Base-by-base conservation (phyloP, 2,329 filamentous ascomycete genomes). In the Fusarium sp. region DNA sequence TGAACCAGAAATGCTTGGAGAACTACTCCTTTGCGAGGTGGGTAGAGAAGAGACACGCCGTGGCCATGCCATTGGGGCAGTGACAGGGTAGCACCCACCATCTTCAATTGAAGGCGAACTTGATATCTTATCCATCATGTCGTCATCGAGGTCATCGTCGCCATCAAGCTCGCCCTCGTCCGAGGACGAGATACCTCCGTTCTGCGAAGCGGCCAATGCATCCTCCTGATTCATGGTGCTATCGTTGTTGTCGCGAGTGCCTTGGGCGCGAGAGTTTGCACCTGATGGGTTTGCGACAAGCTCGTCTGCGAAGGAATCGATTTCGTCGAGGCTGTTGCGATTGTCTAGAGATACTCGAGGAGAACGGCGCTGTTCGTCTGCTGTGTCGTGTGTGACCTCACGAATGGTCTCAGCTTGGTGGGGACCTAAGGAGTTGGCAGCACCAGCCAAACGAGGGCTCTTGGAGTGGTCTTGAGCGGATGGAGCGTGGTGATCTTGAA, bases 101-200 rank as follows among this genome's bases (percentile, higher is more conserved):
- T 98, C 95, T 85, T 97, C 94, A 80, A 99, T 99, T 74, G 95
- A 98, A 77, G 96, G 96, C 75, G 95, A 98, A 80, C 94, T 98
- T 75, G 95, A 98, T 71, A 99, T 97, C 81, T 96, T 96, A 83
- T 98, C 96, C 92, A 97, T 93, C 89, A 97, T 90, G 79, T 98
- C 95, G 80, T 97, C 85, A 76, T 96, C 94, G 78, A 94, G 82
- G 74, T 92, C 87, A 72, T 92, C 91, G 48, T 88, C 89, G 69
- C 88, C 87, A 71, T 91, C 87, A 74, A 88, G 81, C 67, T 92
- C 89, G 47, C 86, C 88, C 67, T 91, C 89, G 71, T 87, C 85
- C 46, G 77, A 79, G 43, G 83, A 82, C 48, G 82, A 81, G 67
- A 81, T 69, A 67, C 85, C 86, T 64, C 87, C 88, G 79, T 90